These are phyloP conservation scores for Luffa acutangula DNA, from an alignment of 306 rosid species.

Conservation along the genomic window DNA sequence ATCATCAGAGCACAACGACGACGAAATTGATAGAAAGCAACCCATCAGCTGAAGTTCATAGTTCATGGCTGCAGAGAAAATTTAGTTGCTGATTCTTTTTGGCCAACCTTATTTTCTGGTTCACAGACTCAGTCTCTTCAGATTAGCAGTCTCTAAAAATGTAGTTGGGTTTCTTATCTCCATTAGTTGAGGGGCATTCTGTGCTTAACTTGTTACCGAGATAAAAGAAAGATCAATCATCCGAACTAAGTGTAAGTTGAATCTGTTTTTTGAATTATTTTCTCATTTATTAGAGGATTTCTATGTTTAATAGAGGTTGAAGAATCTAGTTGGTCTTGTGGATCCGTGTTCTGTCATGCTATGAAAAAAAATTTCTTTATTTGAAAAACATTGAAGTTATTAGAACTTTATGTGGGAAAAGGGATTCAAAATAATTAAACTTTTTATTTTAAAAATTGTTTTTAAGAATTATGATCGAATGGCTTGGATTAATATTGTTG, in stretches of 20 bases:
- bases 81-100: neutral
- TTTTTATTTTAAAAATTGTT: no score
- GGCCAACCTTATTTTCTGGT: neutral
- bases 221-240: slow-evolving; percentile 1
- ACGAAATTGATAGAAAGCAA: slow-evolving; percentile 32
- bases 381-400: neutral
- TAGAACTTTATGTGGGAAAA: neutral
- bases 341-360: neutral
- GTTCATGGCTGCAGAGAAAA: slow-evolving; percentile 11
- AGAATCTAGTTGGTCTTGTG: neutral
- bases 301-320: neutral
- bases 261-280: neutral
- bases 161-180: neutral
- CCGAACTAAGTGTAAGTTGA: neutral
- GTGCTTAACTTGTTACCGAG: neutral
- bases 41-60: slow-evolving; percentile 41
- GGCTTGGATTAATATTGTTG: neutral
- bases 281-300: neutral
- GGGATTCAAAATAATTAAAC: no score
- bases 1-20: slow-evolving; percentile 23
- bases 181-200: neutral
- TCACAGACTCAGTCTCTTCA: neutral
- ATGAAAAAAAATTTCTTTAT: neutral
- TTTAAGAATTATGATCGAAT: neutral
- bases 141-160: neutral